Base-by-base conservation (phyloP, 305 asterid species). In the Fraxinus dipetala region DNA sequence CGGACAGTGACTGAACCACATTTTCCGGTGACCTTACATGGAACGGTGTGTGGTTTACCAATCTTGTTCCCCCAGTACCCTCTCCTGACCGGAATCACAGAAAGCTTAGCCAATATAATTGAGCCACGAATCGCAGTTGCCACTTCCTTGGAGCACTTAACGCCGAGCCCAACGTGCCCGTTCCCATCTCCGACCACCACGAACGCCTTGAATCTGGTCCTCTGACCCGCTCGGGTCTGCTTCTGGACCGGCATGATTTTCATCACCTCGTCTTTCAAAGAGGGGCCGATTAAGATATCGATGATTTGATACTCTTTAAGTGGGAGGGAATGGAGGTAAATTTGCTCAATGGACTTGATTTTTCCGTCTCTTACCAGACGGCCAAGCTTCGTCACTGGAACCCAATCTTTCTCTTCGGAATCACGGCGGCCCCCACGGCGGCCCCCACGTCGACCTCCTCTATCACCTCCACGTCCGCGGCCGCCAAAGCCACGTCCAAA, bases 201-300 rank as follows among this genome's bases (percentile, higher is more conserved):
- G 40, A 76, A 76, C 4, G 79, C 79, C 67, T 76, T 76, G 69
- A 76, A 76, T 38, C 69, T 35, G 67, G 79, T 76, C 9, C 79
- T 51, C 40, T 76, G 79, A 11, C 79, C 79, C 4, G 79, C 79
- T 18, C 79, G 67, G 14, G 79, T 76, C 59, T 76, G 79, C 59
- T 76, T 76, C 79, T 76, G 79, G 40, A 76, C 79, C 18, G 79
- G 79, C 79, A 76, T 76, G 79, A 76, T 76, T 48, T 76, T 76
- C 79, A 76, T 76, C 56, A 76, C 79, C 43, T 76, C 79, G 26
- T 76, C 79, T 45, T 76, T 76, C 36, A 76, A 34, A 2, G 79
- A 76, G 22, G 79, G 69, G 2, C 65, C 67, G 6, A 76, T 38
- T 24, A 43, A 43, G 1, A 40, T 35, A 30, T 76, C 79, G 18